phyloP scores from a whole-genome alignment of 1,284 basidiomycete genomes.

The Trichosporon asahii region DNA sequence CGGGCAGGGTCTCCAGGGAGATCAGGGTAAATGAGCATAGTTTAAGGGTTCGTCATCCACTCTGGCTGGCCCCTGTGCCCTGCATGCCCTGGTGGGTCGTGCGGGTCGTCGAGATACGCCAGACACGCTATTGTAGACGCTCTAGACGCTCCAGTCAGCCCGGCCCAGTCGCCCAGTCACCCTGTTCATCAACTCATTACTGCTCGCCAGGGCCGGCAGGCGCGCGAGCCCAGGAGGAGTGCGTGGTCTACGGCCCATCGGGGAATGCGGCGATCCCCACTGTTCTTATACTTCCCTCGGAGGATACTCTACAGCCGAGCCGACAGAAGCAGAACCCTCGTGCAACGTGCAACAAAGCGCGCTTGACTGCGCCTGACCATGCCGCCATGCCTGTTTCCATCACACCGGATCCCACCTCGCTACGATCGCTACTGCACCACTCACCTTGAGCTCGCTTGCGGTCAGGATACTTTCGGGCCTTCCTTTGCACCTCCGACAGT shows the following conservation, averaged over 20 bases:
- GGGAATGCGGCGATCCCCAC: conserved; percentile 10
- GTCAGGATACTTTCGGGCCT: too few relatives aligned
- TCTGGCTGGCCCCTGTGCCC: neutral
- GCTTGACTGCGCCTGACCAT: neutral
- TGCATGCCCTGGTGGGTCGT: too few relatives aligned
- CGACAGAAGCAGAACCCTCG: neutral
- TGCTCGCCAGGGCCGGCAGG: neutral
- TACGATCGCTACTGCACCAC: neutral
- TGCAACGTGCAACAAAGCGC: neutral
- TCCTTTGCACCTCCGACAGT: neutral
- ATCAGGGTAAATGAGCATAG: conserved; percentile 1
- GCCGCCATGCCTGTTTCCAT: too few relatives aligned
- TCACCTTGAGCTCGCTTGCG: neutral
- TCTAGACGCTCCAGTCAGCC: neutral
- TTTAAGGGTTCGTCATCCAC: neutral
- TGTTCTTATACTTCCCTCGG: conserved; percentile 2
- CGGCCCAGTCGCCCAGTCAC: neutral
- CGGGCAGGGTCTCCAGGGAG: neutral
- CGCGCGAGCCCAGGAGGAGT: neutral
- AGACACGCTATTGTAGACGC: neutral
- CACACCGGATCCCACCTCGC: too few relatives aligned
- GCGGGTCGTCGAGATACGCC: neutral
- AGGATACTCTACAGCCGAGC: conserved; percentile 1
- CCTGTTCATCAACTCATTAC: neutral
- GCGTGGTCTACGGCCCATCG: neutral